Percentiles rank a stretch among this genome's conserved stretches.
Evolutionary conservation across 2,329 filamentous ascomycete genomes (phyloP).

Genomic region (Cladosporium sp.): DNA sequence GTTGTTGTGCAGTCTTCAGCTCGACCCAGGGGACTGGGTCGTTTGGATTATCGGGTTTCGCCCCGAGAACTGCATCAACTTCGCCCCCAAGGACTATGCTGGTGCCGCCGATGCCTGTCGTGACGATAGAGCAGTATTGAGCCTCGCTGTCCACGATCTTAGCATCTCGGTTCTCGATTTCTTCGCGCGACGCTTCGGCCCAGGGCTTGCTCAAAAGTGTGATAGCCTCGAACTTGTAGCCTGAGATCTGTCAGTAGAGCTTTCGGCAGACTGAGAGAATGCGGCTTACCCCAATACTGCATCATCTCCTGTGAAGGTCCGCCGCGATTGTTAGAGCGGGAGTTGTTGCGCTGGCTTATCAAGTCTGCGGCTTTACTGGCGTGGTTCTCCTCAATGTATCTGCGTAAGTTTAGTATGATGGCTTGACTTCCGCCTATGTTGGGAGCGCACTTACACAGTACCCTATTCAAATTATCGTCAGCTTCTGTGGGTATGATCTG

Average conservation of each 20-base stretch:
- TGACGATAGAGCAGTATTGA: conserved; percentile 93
- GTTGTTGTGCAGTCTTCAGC: conserved; percentile 69
- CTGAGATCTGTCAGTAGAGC: conserved; percentile 41
- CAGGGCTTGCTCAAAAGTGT: conserved; percentile 72
- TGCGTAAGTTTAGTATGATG: conserved; percentile 34
- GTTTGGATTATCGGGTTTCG: conserved; percentile 62
- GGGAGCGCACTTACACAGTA: conserved; percentile 34
- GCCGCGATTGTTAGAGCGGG: conserved; percentile 17
- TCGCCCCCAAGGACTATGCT: conserved; percentile 82
- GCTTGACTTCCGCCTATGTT: not conserved
- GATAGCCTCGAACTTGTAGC: conserved; percentile 94
- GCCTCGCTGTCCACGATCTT: conserved; percentile 79
- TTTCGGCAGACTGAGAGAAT: not conserved
- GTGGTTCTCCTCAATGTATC: conserved; percentile 92
- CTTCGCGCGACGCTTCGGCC: conserved; percentile 65
- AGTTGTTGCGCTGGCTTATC: conserved; percentile 37
- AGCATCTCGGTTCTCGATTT: conserved; percentile 71
- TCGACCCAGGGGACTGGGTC: conserved; percentile 88
- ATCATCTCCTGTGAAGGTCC: conserved; percentile 70
- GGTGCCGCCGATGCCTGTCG: conserved; percentile 75
- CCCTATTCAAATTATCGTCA: conserved; percentile 15
- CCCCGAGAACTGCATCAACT: conserved; percentile 89
- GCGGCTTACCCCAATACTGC: conserved; percentile 76
- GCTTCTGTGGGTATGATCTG: not conserved
- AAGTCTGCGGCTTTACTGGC: conserved; percentile 54